Evolutionary conservation across 75 land plant genomes (phyloP).

Genomic region (Cupressus sempervirens): DNA sequence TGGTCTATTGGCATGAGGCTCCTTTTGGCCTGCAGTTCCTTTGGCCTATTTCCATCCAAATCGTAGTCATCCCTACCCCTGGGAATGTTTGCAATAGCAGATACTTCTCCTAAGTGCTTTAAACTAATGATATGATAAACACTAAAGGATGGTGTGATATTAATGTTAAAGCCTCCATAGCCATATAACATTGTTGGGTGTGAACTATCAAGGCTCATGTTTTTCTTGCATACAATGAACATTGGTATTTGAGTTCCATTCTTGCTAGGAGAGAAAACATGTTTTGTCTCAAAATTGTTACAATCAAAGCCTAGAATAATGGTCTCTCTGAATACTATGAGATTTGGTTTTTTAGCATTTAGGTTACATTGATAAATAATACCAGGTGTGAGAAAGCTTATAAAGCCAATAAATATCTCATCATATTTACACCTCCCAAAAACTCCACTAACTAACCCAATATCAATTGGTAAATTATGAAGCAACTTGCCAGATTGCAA

Average conservation of each 20-base stretch:
- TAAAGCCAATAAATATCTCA: conserved; percentile 64
- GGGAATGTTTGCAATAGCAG: conserved; percentile 85
- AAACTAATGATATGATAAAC: conserved; percentile 47
- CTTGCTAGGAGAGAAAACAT: conserved; percentile 84
- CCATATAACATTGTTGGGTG: conserved; percentile 87
- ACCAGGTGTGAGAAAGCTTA: conserved; percentile 80
- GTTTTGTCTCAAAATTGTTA: conserved; percentile 55
- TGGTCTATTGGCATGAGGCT: too few relatives aligned
- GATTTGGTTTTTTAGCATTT: conserved; percentile 40
- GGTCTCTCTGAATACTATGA: conserved; percentile 69
- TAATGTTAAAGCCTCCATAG: conserved; percentile 90
- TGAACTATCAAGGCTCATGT: conserved; percentile 50
- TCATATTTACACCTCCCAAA: conserved; percentile 69
- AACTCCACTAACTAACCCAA: conserved; percentile 68
- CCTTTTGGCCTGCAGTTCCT: too few relatives aligned
- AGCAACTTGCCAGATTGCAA: conserved; percentile 65
- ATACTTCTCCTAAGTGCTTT: conserved; percentile 57
- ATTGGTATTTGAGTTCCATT: conserved; percentile 92
- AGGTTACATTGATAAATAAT: conserved; percentile 80
- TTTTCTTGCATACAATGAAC: conserved; percentile 80
- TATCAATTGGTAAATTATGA: conserved; percentile 69
- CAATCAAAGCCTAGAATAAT: conserved; percentile 74
- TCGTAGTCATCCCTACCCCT: conserved; percentile 99
- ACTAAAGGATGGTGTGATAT: conserved; percentile 78
- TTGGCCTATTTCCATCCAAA: too few relatives aligned